These are phyloP conservation scores for Candida quercuum DNA, from an alignment of 805 yeast species.

Conservation along the genomic window DNA sequence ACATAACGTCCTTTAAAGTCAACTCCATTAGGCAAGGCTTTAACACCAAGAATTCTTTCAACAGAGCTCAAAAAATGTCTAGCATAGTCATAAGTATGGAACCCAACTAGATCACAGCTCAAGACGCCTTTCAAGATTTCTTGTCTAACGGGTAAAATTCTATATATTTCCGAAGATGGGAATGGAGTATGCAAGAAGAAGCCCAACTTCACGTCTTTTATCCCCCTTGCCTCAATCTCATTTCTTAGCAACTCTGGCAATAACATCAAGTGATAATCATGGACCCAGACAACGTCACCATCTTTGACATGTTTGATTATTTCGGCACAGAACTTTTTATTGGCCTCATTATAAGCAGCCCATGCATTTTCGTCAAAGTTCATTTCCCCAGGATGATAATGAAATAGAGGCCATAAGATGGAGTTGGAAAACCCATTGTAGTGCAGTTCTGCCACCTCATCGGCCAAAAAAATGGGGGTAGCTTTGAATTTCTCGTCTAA, in stretches of 20 bases:
- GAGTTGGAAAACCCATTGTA: constrained; percentile 95
- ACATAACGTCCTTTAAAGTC: constrained; percentile 72
- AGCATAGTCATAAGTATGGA: constrained; percentile 98
- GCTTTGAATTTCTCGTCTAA: constrained; percentile 77
- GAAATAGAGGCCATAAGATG: constrained; percentile 96
- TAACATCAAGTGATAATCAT: constrained; percentile 95
- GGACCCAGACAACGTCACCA: constrained; percentile 93
- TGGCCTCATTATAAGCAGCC: constrained; percentile 96
- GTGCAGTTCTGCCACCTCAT: constrained; percentile 90
- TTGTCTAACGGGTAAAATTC: constrained; percentile 91
- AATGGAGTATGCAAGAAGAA: constrained; percentile 97
- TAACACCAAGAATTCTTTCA: constrained; percentile 72
- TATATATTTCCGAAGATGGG: constrained; percentile 93
- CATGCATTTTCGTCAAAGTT: constrained; percentile 96
- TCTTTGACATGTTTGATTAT: constrained; percentile 68
- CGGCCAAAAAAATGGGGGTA: constrained; percentile 82
- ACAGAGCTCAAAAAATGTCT: constrained; percentile 92
- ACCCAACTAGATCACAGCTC: constrained; percentile 92
- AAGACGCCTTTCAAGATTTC: constrained; percentile 89
- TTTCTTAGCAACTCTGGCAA: constrained; percentile 82
- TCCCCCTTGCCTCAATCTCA: constrained; percentile 40
- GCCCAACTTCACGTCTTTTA: constrained; percentile 68
- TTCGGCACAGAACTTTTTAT: constrained; percentile 69
- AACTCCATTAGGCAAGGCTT: constrained; percentile 88
- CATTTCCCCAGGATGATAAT: constrained; percentile 99